A percentile compares a stretch with the other conserved stretches of the same genome.
Evolutionary conservation across 805 yeast genomes (phyloP).

Genomic region (Saccharomycopsis sp.): DNA sequence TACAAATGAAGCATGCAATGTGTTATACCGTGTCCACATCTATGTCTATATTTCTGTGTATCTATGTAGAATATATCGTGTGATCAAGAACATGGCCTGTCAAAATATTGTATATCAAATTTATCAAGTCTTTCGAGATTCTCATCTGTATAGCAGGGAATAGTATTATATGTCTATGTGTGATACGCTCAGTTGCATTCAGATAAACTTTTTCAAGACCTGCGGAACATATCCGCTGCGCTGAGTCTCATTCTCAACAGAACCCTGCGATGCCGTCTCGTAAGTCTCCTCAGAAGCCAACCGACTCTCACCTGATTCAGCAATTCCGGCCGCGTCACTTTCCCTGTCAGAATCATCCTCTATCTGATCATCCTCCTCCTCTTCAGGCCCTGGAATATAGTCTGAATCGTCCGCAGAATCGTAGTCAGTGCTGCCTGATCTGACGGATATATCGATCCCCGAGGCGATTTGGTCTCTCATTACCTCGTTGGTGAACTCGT

Average conservation of each 20-base stretch:
- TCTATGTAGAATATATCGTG: no score
- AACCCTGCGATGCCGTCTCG: neutral
- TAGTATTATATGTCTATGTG: neutral
- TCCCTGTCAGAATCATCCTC: conserved; percentile 1
- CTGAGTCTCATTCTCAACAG: neutral
- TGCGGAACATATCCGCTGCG: neutral
- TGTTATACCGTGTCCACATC: no score
- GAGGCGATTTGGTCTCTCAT: neutral
- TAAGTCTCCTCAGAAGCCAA: neutral
- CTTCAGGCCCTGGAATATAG: conserved; percentile 8
- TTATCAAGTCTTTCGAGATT: no score
- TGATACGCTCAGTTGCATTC: neutral
- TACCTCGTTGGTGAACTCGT: neutral
- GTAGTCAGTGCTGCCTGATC: conserved; percentile 16
- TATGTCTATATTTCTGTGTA: no score
- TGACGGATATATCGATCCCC: neutral
- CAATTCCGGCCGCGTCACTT: neutral
- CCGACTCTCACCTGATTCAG: neutral
- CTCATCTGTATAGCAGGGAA: no score
- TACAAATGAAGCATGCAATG: no score
- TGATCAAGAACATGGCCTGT: no score
- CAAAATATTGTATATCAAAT: no score
- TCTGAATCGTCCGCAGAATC: conserved; percentile 14
- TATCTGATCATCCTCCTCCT: conserved; percentile 5
- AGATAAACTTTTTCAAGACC: neutral